Conservation (phyloP, 2,329 filamentous ascomycete species). For the Aspergillus intermedius region DNA sequence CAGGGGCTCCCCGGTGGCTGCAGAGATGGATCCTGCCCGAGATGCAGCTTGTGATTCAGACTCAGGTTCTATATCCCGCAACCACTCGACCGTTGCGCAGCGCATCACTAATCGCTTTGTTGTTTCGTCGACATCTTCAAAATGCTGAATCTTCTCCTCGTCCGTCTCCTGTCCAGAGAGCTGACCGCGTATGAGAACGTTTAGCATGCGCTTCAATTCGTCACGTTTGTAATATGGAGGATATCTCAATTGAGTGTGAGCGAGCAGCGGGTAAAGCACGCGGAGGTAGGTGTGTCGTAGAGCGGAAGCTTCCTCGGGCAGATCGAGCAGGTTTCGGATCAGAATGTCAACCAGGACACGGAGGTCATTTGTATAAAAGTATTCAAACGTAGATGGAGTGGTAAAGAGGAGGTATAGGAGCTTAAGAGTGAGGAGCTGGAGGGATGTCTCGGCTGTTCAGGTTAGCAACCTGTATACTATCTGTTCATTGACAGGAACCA, state of each 20-base stretch:
- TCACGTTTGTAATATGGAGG: conserved; percentile 87
- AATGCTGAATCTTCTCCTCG: conserved; percentile 41
- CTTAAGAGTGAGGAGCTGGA: conserved; percentile 94
- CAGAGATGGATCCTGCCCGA: conserved; percentile 8
- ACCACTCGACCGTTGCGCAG: conserved; percentile 43
- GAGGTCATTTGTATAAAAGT: conserved; percentile 97
- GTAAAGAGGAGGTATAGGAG: conserved; percentile 93
- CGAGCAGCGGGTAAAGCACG: conserved; percentile 81
- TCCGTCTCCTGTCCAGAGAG: conserved; percentile 54
- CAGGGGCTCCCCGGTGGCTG: background rate
- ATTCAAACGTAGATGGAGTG: conserved; percentile 84
- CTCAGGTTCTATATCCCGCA: conserved; percentile 27
- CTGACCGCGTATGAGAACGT: conserved; percentile 63
- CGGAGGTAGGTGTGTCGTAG: conserved; percentile 91
- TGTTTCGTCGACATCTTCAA: conserved; percentile 46
- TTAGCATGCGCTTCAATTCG: conserved; percentile 71
- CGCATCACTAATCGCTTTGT: conserved; percentile 42
- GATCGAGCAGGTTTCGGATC: conserved; percentile 89
- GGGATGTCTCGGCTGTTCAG: conserved; percentile 66
- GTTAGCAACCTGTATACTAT: conserved; percentile 7
- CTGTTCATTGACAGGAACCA: conserved; percentile 13
- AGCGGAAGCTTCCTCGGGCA: conserved; percentile 68
- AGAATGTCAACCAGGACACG: conserved; percentile 93
- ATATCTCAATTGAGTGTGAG: conserved; percentile 81
- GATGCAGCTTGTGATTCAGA: conserved; percentile 14